phyloP scores from a whole-genome alignment of 805 yeast species.

The Candida tibetensis region DNA sequence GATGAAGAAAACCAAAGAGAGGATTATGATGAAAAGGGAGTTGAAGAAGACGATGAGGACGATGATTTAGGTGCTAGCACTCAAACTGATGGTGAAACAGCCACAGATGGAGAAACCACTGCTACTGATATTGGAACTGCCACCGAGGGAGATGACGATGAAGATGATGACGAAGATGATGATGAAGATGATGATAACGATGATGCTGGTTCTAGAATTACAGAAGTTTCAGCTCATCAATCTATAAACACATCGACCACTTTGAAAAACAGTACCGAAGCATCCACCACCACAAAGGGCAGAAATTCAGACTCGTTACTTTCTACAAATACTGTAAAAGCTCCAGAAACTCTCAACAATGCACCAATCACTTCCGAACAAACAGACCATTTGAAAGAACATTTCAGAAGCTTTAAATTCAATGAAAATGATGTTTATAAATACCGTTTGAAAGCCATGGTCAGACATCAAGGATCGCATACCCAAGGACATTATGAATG shows the following conservation, averaged over 20 bases:
- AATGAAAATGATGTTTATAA: constrained; percentile 40
- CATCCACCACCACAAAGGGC: constrained; percentile 10
- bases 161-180: constrained; percentile 18
- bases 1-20: constrained; percentile 35
- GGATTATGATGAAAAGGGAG: constrained; percentile 36
- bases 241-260: constrained; percentile 10
- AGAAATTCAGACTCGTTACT: constrained; percentile 3
- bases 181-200: constrained; percentile 17
- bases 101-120: constrained; percentile 7
- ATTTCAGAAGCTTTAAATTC: constrained; percentile 37
- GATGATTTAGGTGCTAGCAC: constrained; percentile 12
- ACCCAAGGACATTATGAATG: constrained; percentile 90
- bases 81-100: constrained; percentile 7
- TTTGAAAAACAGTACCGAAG: constrained; percentile 6
- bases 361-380: constrained; percentile 40
- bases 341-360: constrained; percentile 30
- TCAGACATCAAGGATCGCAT: constrained; percentile 88
- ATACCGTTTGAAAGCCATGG: constrained; percentile 66
- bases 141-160: constrained; percentile 18
- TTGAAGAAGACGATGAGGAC: constrained; percentile 29
- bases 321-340: constrained; percentile 7
- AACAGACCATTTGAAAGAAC: constrained; percentile 31
- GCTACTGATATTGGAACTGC: constrained; percentile 7
- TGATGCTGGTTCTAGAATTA: constrained; percentile 11
- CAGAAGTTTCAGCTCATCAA: constrained; percentile 11